These are phyloP conservation scores for Aspergillus neoniger DNA, from an alignment of 2,329 filamentous ascomycete species.

Conservation along the genomic window DNA sequence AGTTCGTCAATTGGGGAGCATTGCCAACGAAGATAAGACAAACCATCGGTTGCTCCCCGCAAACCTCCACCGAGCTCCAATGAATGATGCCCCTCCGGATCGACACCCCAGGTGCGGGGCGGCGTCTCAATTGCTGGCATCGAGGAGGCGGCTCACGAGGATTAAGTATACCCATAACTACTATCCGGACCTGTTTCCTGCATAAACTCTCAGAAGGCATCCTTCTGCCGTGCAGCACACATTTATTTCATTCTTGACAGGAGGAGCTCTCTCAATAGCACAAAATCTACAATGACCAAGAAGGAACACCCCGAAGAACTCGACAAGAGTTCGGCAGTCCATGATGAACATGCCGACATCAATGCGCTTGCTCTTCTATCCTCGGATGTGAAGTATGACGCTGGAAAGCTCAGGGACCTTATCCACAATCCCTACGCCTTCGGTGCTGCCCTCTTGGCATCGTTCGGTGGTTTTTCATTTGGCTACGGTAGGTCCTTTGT, in stretches of 20 bases:
- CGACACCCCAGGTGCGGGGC: neutral
- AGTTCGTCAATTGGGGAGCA: too few species aligned
- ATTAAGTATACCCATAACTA: neutral
- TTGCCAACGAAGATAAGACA: neutral
- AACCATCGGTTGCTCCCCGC: neutral
- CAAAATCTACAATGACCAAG: neutral
- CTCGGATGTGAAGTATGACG: slow-evolving; percentile 8
- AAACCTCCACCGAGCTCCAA: neutral
- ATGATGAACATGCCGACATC: slow-evolving; percentile 3
- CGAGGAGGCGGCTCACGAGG: neutral
- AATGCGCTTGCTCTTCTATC: neutral
- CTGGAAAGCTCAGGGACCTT: slow-evolving; percentile 6
- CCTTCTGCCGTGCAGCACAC: neutral
- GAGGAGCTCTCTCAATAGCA: neutral
- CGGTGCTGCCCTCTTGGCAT: slow-evolving; percentile 47
- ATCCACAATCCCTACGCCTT: slow-evolving; percentile 42
- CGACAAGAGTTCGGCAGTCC: neutral
- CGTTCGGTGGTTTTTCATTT: slow-evolving; percentile 46
- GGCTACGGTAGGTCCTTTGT: slow-evolving; percentile 36
- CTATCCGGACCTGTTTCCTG: neutral
- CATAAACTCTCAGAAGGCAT: neutral
- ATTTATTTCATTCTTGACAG: neutral
- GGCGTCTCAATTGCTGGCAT: neutral
- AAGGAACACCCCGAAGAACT: neutral
- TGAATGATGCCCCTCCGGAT: neutral